Evolutionary conservation across 2,329 filamentous ascomycete genomes (phyloP).

Genomic region (Aspergillus persii): DNA sequence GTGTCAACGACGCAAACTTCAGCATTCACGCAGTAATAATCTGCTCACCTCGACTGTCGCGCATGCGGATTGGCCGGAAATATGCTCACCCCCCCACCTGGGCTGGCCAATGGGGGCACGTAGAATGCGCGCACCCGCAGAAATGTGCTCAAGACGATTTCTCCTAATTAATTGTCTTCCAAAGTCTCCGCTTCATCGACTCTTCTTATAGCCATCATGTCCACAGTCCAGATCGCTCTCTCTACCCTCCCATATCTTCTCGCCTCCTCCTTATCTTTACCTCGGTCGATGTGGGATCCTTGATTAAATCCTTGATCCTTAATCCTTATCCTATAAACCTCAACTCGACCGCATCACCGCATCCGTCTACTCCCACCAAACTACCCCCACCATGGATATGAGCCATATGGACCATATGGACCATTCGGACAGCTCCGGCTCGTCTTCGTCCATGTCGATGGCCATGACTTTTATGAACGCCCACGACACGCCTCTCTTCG

Average conservation of each 20-base stretch:
- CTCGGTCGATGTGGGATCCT: not conserved
- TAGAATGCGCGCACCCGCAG: slow-evolving; percentile 1
- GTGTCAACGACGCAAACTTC: too few relatives aligned
- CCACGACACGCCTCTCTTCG: slow-evolving; percentile 64
- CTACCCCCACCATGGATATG: slow-evolving; percentile 14
- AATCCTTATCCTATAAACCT: not conserved
- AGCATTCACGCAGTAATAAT: slow-evolving; percentile 9
- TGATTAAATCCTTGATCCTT: not conserved
- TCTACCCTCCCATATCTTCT: not conserved
- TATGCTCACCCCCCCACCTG: slow-evolving; percentile 14
- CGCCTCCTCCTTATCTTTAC: not conserved
- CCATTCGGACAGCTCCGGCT: slow-evolving; percentile 12
- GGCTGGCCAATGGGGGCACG: not conserved
- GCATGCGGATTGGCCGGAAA: slow-evolving; percentile 4
- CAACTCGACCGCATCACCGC: not conserved
- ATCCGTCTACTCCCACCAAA: not conserved
- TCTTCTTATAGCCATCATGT: not conserved
- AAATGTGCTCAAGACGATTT: slow-evolving; percentile 18
- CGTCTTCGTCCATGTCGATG: slow-evolving; percentile 28
- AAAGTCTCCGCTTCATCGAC: not conserved
- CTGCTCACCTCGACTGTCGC: slow-evolving; percentile 8
- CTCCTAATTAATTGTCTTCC: not conserved
- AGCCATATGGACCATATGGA: slow-evolving; percentile 17
- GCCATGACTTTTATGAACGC: slow-evolving; percentile 53
- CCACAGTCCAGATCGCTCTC: not conserved